Base-by-base conservation (phyloP, 2,329 filamentous ascomycete genomes). In the Aspergillus pseudoterreus region DNA sequence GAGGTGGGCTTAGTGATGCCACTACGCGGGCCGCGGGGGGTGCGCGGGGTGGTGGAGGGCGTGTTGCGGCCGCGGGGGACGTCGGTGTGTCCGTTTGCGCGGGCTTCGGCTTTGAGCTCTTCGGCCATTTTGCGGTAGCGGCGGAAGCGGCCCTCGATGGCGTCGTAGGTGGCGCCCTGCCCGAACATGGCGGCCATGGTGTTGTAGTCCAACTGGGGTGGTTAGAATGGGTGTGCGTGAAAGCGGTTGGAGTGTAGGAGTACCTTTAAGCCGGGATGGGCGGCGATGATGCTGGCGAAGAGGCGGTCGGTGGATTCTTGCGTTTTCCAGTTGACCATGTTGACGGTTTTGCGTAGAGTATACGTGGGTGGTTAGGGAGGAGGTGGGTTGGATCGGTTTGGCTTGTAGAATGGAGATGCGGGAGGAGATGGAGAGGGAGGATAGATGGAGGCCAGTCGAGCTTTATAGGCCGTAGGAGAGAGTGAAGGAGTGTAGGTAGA, bases 91-190 rank as follows among this genome's bases (percentile, higher is more conserved):
- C 53, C 63, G 2, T 51, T 43, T 0, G 43, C 11, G 2, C 51
- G 48, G 2, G 62, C 59, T 5, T 68, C 65, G 4, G 60, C 61
- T 38, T 64, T 63, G 12, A 78, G 64, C 0, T 56, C 54, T 0
- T 64, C 61, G 0, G 77, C 75, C 1, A 64, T 45, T 44, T 71
- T 71, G 44, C 77, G 78, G 53, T 71, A 73, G 43, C 67, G 70
- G 41, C 75, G 73, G 33, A 81, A 71, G 2, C 70, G 71, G 41
- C 70, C 69, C 53, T 80, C 73, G 21, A 81, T 71, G 0, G 77
- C 65, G 53, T 79, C 68, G 63, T 78, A 78, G 0, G 74, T 79
- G 1, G 75, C 74, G 0, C 71, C 73, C 6, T 69, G 57, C 1
- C 75, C 76, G 56, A 75, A 81, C 47, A 75, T 62, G 2, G 61